These are phyloP conservation scores for Metschnikowia dekortorum DNA, from an alignment of 805 yeast genomes.

Conservation along the genomic window DNA sequence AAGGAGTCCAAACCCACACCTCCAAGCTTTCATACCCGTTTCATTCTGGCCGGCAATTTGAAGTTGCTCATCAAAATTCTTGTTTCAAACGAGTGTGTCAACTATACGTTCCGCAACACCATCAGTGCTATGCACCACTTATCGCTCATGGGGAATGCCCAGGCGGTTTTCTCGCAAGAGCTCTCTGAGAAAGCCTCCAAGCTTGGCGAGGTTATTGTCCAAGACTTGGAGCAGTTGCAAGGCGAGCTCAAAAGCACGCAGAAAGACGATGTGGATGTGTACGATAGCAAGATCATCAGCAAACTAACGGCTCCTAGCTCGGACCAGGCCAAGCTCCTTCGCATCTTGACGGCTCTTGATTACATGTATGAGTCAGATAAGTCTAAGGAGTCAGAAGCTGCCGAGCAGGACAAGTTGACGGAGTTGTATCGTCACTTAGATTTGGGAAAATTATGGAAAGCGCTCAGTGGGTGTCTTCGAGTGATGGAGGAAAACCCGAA, in stretches of 20 bases:
- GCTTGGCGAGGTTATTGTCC: constrained; percentile 51
- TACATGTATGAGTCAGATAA: constrained; percentile 55
- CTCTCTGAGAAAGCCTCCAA: constrained; percentile 59
- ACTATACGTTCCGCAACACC: constrained; percentile 79
- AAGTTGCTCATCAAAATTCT: constrained; percentile 62
- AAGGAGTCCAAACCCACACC: constrained; percentile 23
- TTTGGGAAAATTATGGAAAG: constrained; percentile 80
- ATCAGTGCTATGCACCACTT: constrained; percentile 77
- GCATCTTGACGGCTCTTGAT: constrained; percentile 84
- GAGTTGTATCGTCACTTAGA: constrained; percentile 62
- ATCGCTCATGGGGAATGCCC: constrained; percentile 56
- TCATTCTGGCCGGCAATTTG: constrained; percentile 58
- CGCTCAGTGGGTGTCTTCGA: constrained; percentile 67
- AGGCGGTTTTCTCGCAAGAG: constrained; percentile 60
- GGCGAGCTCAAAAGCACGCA: constrained; percentile 33
- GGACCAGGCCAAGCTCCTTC: constrained; percentile 81
- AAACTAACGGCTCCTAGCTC: constrained; percentile 77
- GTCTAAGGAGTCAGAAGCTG: constrained; percentile 11
- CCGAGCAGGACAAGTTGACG: constrained; percentile 47
- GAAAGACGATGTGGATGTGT: constrained; percentile 24
- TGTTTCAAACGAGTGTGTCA: constrained; percentile 78
- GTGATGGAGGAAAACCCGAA: constrained; percentile 56
- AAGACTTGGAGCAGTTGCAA: constrained; percentile 50
- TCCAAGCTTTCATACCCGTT: constrained; percentile 36
- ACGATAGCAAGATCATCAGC: constrained; percentile 49